Base-by-base conservation (phyloP, 2,329 filamentous ascomycete genomes). In the Tolypocladium sp. region DNA sequence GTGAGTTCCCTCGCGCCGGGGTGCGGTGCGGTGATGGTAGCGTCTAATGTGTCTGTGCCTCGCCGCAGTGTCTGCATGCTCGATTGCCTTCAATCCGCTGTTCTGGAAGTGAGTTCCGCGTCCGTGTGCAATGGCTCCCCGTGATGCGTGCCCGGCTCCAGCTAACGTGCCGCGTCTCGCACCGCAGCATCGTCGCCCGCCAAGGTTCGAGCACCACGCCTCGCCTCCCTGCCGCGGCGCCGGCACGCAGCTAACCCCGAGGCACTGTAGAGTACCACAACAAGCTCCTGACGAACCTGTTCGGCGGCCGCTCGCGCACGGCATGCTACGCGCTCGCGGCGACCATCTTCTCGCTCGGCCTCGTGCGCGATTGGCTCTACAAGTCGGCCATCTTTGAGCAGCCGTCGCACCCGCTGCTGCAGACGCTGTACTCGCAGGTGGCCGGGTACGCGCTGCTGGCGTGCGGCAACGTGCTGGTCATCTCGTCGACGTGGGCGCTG, bases 51-150 rank as follows among this genome's bases (percentile, higher is more conserved):
- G 46, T 57, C 59, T 62, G 60, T 35, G 53, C 37, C 52, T 55
- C 53, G 41, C 25, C 15, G 44, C 60, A 96, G 92, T 94, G 66
- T 90, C 91, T 66, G 90, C 87, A 55, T 82, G 80, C 59, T 84
- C 90, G 57, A 96, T 99, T 76, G 82, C 88, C 55, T 97, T 99
- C 77, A 99, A 99, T 76, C 94, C 94, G 27, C 88, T 94, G n/a
- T 97, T 97, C 76, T 99, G 94, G 94, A 99, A 99, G 92, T 96
- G 82, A 80, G 90, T 82, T 57, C 12, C 41, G 62, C 56, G 61
- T 63, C 52, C 44, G 51, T 44, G 41, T 49, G 55, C 44, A 56
- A 27, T 30, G 54, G 27, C 37, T 37, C 25, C 27, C 17, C 6
- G 49, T 33, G 49, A 53, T 13, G 49, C 10, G 20, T 12, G 27